Base-by-base conservation (phyloP, 2,329 filamentous ascomycete species). In the Colletotrichum sp. region DNA sequence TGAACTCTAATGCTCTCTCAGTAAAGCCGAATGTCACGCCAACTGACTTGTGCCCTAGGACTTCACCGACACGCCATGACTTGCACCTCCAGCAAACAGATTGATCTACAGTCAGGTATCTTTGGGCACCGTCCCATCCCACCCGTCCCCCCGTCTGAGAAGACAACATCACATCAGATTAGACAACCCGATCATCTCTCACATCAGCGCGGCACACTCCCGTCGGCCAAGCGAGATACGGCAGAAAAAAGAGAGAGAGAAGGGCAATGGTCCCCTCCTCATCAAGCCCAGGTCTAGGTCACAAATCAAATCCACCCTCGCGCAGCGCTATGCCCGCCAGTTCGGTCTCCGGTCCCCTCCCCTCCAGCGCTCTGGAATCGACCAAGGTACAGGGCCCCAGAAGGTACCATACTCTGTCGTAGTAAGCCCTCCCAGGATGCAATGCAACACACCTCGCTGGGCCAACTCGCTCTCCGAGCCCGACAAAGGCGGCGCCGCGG, bases 211-310 rank as follows among this genome's bases (percentile, higher is more conserved):
- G n/a, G 55, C 62, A 72, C 49, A 21, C n/a, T 59, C 16, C 72
- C 24, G 60, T 62, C 72, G 72, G n/a, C 57, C 62, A 65, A 76
- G 73, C 73, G 70, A 76, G 73, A 73, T 73, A 55, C 64, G 60
- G 62, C 62, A 44, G 55, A 39, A 69, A 62, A 68, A 57, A 30
- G 30, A 34, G 30, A n/a, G 15, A 39, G 62, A n/a, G 36, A 28
- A 28, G 63, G 24, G 44, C 44, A 52, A 24, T 21, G 44, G n/a
- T 21, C 44, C 44, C n/a, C 44, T 24, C 44, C 24, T 26, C 21
- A 21, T 32, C 30, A 21, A 26, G n/a, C 44, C 44, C 6, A 68
- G 36, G 39, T 34, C 24, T 21, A 67, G 24, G 26, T 36, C 24
- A 52, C 10, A 32, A 63, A 55, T 39, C 55, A 66, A 65, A 65